Conservation (phyloP, 2,329 filamentous ascomycete species). For the Aspergillus spinulosporus region DNA sequence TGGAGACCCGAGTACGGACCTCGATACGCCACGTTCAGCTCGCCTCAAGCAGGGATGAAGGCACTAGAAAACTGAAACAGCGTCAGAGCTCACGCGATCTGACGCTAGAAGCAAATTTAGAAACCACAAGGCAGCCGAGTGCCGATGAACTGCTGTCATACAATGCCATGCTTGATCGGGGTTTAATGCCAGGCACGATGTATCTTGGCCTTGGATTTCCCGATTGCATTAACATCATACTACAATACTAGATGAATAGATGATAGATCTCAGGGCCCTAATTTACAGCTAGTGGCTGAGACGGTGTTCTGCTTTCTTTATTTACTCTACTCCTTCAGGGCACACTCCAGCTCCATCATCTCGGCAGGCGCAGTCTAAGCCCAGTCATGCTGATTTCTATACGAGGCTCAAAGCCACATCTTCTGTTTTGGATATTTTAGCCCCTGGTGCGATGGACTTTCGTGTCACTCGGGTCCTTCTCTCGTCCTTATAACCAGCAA, state of each 20-base stretch:
- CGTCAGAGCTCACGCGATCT: background rate
- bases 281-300: too few species aligned
- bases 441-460: background rate
- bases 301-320: too few species aligned
- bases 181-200: background rate
- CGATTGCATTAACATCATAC: background rate
- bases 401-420: background rate
- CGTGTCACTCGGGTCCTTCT: background rate
- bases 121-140: background rate
- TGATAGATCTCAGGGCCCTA: too few species aligned
- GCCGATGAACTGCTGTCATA: background rate
- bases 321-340: background rate
- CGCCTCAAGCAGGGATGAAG: background rate
- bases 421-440: background rate
- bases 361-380: background rate
- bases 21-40: background rate
- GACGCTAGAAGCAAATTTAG: background rate
- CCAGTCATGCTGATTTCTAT: background rate
- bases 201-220: too few species aligned
- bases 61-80: too few species aligned
- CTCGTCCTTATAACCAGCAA: background rate
- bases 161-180: background rate
- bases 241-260: too few species aligned
- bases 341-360: background rate
- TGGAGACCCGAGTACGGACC: slow-evolving; percentile 3